Conservation (phyloP, 768 basidiomycete species). For the Auriscalpium orientale region DNA sequence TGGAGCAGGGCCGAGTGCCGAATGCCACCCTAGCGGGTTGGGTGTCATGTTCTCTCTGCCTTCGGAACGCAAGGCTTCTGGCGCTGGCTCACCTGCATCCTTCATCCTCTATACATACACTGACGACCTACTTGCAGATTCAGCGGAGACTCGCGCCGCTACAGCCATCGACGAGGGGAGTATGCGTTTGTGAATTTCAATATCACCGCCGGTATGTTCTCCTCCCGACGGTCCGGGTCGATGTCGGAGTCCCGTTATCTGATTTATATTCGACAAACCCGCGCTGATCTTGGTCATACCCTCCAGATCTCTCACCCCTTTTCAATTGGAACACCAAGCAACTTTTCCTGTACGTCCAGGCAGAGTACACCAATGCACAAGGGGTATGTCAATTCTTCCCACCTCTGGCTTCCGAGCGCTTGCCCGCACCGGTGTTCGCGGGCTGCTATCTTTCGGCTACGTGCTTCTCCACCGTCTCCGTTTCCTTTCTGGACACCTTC, state of each 20-base stretch:
- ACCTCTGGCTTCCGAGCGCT: too few relatives aligned
- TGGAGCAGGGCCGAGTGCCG: too few relatives aligned
- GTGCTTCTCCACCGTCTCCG: too few relatives aligned
- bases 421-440: too few relatives aligned
- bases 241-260: not conserved
- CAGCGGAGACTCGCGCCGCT: conserved; percentile 29
- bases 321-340: conserved; percentile 99
- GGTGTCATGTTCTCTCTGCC: not conserved
- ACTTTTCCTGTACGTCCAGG: conserved; percentile 78
- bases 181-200: conserved; percentile 78
- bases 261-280: not conserved
- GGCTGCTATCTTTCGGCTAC: too few relatives aligned
- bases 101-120: not conserved
- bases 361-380: conserved; percentile 68
- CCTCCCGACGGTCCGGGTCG: conserved; percentile 2
- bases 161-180: conserved; percentile 60
- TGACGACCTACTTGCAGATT: conserved; percentile 7
- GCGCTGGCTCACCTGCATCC: too few relatives aligned
- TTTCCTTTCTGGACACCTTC: too few relatives aligned
- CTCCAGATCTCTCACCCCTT: conserved; percentile 69
- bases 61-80: not conserved
- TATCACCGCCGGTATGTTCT: conserved; percentile 59
- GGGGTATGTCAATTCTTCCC: conserved; percentile 44
- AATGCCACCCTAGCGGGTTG: too few relatives aligned
- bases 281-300: not conserved